phyloP scores from a whole-genome alignment of 2,329 filamentous ascomycete genomes.

The Hypoxylon sp. region DNA sequence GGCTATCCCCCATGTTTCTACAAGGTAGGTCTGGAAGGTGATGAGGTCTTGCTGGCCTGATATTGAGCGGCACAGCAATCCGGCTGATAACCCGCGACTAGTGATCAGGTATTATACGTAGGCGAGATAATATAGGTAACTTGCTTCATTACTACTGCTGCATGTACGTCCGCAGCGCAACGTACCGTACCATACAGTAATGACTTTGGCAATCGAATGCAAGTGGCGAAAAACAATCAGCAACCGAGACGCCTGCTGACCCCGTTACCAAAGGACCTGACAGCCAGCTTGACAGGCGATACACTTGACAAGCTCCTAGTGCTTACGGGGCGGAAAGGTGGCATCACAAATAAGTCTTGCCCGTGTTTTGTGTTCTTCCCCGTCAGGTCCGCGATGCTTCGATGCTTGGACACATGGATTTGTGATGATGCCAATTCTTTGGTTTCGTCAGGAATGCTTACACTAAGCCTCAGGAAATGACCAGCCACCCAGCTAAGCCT shows the following conservation, averaged over 20 bases:
- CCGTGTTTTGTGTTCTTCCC: constrained; percentile 36
- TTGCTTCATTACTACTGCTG: constrained; percentile 25
- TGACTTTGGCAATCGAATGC: constrained; percentile 16
- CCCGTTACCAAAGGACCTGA: constrained; percentile 23
- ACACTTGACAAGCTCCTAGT: constrained; percentile 24
- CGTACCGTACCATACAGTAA: constrained; percentile 18
- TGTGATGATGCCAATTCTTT: too few species aligned
- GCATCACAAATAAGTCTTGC: constrained; percentile 27
- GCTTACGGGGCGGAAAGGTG: constrained; percentile 37
- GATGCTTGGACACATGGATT: too few species aligned
- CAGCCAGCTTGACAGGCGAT: constrained; percentile 27
- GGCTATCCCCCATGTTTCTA: constrained; percentile 8
- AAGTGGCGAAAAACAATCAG: constrained; percentile 36
- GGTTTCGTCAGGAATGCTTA: constrained; percentile 19
- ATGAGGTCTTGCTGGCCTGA: constrained; percentile 1
- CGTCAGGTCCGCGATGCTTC: constrained; percentile 7
- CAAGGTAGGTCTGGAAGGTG: constrained; percentile 9
- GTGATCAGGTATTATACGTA: constrained; percentile 19
- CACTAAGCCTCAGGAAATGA: constrained; percentile 26
- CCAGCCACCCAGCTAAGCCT: constrained; percentile 5
- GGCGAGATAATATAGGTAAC: constrained; percentile 5
- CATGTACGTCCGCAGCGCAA: constrained; percentile 13
- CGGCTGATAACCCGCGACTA: constrained; percentile 15
- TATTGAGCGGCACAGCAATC: constrained; percentile 32
- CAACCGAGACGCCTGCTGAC: constrained; percentile 37